phyloP scores from a whole-genome alignment of 768 basidiomycete genomes.

The Tubosaeta sp. region DNA sequence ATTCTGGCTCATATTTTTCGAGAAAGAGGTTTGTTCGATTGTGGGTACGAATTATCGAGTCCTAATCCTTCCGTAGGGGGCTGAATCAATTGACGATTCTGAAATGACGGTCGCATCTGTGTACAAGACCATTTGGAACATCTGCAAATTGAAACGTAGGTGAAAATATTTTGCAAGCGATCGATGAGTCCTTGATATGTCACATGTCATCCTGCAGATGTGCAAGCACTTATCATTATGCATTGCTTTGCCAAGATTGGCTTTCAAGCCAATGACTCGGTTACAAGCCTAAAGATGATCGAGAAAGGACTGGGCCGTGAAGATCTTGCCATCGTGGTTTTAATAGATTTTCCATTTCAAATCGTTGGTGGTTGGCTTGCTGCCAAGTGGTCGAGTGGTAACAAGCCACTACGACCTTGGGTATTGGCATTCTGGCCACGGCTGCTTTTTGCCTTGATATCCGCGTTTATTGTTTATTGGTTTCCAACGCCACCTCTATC shows the following conservation, averaged over 20 bases:
- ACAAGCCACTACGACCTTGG: slow-evolving; percentile 81
- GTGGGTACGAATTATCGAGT: background rate
- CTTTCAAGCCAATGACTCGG: slow-evolving; percentile 90
- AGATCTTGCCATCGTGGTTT: slow-evolving; percentile 91
- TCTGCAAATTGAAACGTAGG: slow-evolving; percentile 87
- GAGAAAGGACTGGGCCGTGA: slow-evolving; percentile 96
- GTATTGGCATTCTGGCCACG: slow-evolving; percentile 88
- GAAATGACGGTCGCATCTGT: slow-evolving; percentile 90
- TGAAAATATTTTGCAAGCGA: background rate
- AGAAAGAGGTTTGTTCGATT: slow-evolving; percentile 70
- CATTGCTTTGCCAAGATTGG: slow-evolving; percentile 93
- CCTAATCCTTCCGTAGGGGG: slow-evolving; percentile 48
- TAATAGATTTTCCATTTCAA: slow-evolving; percentile 98
- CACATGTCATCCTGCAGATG: slow-evolving; percentile 48
- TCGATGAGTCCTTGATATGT: background rate
- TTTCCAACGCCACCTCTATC: slow-evolving; percentile 80
- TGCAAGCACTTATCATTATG: slow-evolving; percentile 81
- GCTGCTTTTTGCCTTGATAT: slow-evolving; percentile 63
- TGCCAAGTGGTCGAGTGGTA: slow-evolving; percentile 84
- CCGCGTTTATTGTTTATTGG: slow-evolving; percentile 73
- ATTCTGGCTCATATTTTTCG: slow-evolving; percentile 79
- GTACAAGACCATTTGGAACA: slow-evolving; percentile 92
- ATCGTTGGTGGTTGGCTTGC: slow-evolving; percentile 93
- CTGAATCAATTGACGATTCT: slow-evolving; percentile 63
- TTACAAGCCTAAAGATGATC: slow-evolving; percentile 87